These are phyloP conservation scores for Microthyrium microscopicum DNA, from an alignment of 2,329 filamentous ascomycete species.

Conservation along the genomic window DNA sequence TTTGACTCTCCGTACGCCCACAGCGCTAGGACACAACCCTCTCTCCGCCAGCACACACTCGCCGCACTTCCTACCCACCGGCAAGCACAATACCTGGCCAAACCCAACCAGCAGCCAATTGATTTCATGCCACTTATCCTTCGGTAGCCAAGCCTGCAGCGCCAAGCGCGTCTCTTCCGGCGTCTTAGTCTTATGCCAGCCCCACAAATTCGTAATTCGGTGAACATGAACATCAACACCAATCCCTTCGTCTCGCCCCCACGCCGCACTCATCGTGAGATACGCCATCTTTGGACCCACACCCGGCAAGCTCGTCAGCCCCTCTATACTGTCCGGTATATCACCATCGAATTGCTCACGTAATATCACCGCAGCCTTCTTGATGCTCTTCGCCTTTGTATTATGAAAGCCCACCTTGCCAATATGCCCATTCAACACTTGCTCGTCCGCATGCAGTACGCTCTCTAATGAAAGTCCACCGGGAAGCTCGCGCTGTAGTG, in stretches of 20 bases:
- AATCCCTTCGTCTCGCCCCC: conserved; percentile 58
- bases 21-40: conserved; percentile 50
- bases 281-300: conserved; percentile 95
- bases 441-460: conserved; percentile 54
- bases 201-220: conserved; percentile 86
- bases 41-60: conserved; percentile 65
- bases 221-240: conserved; percentile 93
- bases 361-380: conserved; percentile 56
- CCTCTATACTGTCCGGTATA: conserved; percentile 63
- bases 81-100: conserved; percentile 73
- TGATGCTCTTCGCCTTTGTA: conserved; percentile 76
- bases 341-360: conserved; percentile 55
- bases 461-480: conserved; percentile 58
- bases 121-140: conserved; percentile 78
- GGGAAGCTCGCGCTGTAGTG: conserved; percentile 56
- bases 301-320: conserved; percentile 61
- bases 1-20: conserved; percentile 33
- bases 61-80: conserved; percentile 64
- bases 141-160: conserved; percentile 69
- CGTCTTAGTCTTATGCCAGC: conserved; percentile 66
- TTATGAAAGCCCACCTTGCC: conserved; percentile 84
- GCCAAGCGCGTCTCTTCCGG: conserved; percentile 68
- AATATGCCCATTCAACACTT: conserved; percentile 56
- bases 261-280: conserved; percentile 63
- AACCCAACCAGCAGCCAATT: conserved; percentile 79